These are phyloP conservation scores for Xylaria multiplex DNA, from an alignment of 2,329 filamentous ascomycete genomes.

Conservation along the genomic window DNA sequence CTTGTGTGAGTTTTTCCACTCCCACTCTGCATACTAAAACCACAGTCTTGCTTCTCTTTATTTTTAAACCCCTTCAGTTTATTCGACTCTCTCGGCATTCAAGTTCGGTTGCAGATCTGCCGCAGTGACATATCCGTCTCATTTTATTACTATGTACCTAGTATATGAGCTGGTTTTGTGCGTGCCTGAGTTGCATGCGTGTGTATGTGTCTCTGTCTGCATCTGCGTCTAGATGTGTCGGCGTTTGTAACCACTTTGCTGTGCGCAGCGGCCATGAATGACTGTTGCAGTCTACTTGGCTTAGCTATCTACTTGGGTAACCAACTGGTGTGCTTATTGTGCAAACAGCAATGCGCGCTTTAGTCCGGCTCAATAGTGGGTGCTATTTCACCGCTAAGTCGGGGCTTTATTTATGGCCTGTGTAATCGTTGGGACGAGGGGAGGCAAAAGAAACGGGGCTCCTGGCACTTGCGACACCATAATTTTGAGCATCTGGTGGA, in stretches of 20 bases:
- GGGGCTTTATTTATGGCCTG: conserved; percentile 40
- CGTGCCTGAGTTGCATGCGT: conserved; percentile 20
- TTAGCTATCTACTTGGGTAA: conserved; percentile 13
- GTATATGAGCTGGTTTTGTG: conserved; percentile 15
- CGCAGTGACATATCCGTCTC: conserved; percentile 19
- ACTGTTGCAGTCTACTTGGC: conserved; percentile 15
- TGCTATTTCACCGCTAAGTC: conserved; percentile 38
- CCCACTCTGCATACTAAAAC: too few relatives aligned
- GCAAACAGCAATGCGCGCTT: conserved; percentile 46
- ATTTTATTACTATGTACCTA: background rate
- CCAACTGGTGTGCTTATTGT: conserved; percentile 39
- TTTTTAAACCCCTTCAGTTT: too few relatives aligned
- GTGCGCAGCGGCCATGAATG: conserved; percentile 14
- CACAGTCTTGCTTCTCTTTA: too few relatives aligned
- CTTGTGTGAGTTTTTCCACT: too few relatives aligned
- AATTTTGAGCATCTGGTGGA: background rate
- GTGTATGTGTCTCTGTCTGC: conserved; percentile 30
- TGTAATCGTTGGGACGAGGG: conserved; percentile 27
- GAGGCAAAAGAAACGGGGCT: background rate
- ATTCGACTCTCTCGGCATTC: too few relatives aligned
- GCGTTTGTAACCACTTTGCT: conserved; percentile 16
- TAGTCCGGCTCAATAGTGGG: conserved; percentile 35
- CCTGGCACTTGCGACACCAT: conserved; percentile 11
- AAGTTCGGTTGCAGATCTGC: background rate
- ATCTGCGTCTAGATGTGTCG: conserved; percentile 27